Percentiles rank a stretch among this genome's conserved stretches.
These are phyloP conservation scores for Boletus sp. DNA, from an alignment of 768 basidiomycete species.

Conservation along the genomic window DNA sequence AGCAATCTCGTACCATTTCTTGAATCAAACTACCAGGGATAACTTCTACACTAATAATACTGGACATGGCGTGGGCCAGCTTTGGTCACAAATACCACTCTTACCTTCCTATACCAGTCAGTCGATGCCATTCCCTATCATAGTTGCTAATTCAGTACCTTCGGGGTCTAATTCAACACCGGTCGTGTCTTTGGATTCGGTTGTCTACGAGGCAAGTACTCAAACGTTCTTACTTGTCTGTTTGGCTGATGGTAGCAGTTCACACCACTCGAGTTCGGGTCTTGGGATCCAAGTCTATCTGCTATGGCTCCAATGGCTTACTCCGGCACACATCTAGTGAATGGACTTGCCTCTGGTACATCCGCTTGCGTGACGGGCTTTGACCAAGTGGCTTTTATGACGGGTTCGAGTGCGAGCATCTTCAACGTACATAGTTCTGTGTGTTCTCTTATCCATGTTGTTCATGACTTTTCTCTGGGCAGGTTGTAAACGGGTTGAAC, in stretches of 20 bases:
- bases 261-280: conserved; percentile 64
- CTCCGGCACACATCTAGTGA: conserved; percentile 60
- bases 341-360: conserved; percentile 51
- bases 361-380: conserved; percentile 70
- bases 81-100: conserved; percentile 57
- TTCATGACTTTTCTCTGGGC: conserved; percentile 30
- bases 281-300: conserved; percentile 69
- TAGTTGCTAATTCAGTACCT: conserved; percentile 55
- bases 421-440: conserved; percentile 48
- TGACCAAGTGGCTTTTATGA: conserved; percentile 70
- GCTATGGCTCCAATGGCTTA: conserved; percentile 63
- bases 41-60: conserved; percentile 61
- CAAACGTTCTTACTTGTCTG: conserved; percentile 4
- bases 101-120: conserved; percentile 49
- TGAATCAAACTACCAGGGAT: conserved; percentile 55
- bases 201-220: conserved; percentile 55
- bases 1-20: conserved; percentile 69
- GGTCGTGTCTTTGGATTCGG: conserved; percentile 37
- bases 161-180: conserved; percentile 42
- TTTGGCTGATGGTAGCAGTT: conserved; percentile 37
- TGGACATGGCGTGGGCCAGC: conserved; percentile 68
- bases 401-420: conserved; percentile 69
- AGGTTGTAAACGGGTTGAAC: conserved; percentile 47
- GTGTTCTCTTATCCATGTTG: not conserved
- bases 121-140: conserved; percentile 63